phyloP scores from a whole-genome alignment of 2,329 filamentous ascomycete species.

The Parascedosporium putredinis region DNA sequence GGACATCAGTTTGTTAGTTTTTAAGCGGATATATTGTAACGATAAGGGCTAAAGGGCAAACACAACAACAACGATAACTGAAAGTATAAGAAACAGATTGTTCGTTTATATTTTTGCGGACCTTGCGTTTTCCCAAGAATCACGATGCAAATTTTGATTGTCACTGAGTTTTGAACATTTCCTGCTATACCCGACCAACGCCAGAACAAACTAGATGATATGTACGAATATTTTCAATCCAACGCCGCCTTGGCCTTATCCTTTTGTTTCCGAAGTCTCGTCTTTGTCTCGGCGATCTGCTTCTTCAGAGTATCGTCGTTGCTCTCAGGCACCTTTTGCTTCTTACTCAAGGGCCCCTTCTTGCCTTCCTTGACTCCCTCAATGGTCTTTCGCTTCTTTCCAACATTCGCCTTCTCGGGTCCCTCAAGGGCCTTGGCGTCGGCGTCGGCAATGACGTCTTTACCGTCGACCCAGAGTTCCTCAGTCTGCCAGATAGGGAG shows the following conservation, averaged over 20 bases:
- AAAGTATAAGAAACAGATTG: background rate
- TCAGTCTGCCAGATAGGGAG: slow-evolving; percentile 92
- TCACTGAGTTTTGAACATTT: background rate
- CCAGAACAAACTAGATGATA: background rate
- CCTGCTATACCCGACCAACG: slow-evolving; percentile 5
- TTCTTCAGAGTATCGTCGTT: slow-evolving; percentile 44
- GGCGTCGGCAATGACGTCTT: slow-evolving; percentile 58
- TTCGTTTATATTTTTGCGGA: background rate
- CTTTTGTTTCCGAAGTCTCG: slow-evolving; percentile 49
- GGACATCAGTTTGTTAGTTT: background rate
- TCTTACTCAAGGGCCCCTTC: slow-evolving; percentile 24
- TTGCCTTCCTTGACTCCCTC: slow-evolving; percentile 20
- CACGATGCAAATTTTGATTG: background rate
- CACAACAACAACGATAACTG: no score
- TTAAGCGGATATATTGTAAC: background rate
- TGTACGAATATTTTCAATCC: slow-evolving; percentile 24
- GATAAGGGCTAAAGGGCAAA: no score
- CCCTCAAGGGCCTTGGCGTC: slow-evolving; percentile 34
- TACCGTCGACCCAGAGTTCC: slow-evolving; percentile 77
- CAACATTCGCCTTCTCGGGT: slow-evolving; percentile 44
- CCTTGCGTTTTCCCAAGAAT: background rate
- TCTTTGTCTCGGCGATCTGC: slow-evolving; percentile 50
- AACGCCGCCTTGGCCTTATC: slow-evolving; percentile 41
- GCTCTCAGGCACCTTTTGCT: slow-evolving; percentile 34
- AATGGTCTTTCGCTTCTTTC: slow-evolving; percentile 48